Percentiles rank a stretch among this genome's conserved stretches.
Conservation (phyloP, 2,329 filamentous ascomycete species). For the Aureobasidium namibiae region DNA sequence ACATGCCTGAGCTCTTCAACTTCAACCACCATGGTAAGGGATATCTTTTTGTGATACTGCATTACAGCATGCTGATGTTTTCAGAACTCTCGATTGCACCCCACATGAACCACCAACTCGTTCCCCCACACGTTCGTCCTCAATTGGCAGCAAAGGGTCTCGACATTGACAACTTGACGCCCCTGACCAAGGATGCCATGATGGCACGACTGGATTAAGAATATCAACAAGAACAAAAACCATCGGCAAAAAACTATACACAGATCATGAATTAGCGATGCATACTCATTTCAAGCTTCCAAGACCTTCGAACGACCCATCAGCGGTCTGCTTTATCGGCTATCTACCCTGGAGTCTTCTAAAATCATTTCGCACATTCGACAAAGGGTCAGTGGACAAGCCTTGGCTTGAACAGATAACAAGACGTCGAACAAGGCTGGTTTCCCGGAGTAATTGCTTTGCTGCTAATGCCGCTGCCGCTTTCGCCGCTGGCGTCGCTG, state of each 20-base stretch:
- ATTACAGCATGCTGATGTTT: constrained; percentile 14
- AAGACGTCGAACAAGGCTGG: background rate
- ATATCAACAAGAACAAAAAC: background rate
- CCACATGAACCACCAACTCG: constrained; percentile 76
- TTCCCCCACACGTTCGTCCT: constrained; percentile 72
- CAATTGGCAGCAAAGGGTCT: constrained; percentile 65
- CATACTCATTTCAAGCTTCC: constrained; percentile 12
- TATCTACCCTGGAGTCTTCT: background rate
- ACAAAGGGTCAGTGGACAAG: constrained; percentile 1
- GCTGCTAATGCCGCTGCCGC: background rate
- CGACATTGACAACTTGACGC: constrained; percentile 89
- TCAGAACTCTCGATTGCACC: constrained; percentile 94
- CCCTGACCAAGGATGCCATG: constrained; percentile 91
- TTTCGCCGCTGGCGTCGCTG: constrained; percentile 2
- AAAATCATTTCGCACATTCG: background rate
- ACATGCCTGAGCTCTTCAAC: constrained; percentile 82
- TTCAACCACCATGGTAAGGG: constrained; percentile 84
- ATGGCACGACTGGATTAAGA: constrained; percentile 83
- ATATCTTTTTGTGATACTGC: background rate
- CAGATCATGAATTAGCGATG: constrained; percentile 14
- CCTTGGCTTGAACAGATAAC: background rate
- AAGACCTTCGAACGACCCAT: constrained; percentile 2
- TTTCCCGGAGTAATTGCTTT: constrained; percentile 5
- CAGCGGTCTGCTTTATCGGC: constrained; percentile 10
- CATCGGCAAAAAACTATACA: constrained; percentile 9